phyloP scores from a whole-genome alignment of 305 asterid genomes.

The Fraxinus sp. region DNA sequence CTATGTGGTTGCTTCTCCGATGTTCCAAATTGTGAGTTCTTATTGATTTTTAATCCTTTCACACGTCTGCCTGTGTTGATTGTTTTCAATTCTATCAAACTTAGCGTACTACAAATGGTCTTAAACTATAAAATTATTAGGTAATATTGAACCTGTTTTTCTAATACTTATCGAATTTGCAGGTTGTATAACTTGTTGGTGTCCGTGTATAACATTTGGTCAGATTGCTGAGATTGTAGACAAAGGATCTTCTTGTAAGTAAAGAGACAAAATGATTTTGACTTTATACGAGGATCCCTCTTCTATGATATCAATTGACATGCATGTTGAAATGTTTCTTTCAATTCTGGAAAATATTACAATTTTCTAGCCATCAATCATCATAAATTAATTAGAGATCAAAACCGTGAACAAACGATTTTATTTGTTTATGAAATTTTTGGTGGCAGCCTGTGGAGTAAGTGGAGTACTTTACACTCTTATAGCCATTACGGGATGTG shows the following conservation, averaged over 20 bases:
- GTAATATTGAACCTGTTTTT: neutral
- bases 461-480: constrained; percentile 35
- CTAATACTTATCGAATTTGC: neutral
- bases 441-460: constrained; percentile 34
- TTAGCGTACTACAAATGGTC: neutral
- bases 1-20: constrained; percentile 38
- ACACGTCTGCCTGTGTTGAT: neutral
- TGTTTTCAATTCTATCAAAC: neutral
- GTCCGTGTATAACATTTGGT: constrained; percentile 35
- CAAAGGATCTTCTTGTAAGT: constrained; percentile 33
- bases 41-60: neutral
- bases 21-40: constrained; percentile 35
- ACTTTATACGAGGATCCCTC: neutral
- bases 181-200: constrained; percentile 37
- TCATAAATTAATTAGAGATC: neutral
- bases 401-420: neutral
- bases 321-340: neutral
- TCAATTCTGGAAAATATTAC: neutral
- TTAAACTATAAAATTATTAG: neutral
- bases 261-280: neutral
- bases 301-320: too few relatives aligned
- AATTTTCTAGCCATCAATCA: neutral
- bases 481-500: constrained; percentile 25
- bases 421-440: neutral
- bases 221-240: constrained; percentile 31